These are phyloP conservation scores for Rhizophora mangle DNA, from an alignment of 345 rosid species.

Conservation along the genomic window DNA sequence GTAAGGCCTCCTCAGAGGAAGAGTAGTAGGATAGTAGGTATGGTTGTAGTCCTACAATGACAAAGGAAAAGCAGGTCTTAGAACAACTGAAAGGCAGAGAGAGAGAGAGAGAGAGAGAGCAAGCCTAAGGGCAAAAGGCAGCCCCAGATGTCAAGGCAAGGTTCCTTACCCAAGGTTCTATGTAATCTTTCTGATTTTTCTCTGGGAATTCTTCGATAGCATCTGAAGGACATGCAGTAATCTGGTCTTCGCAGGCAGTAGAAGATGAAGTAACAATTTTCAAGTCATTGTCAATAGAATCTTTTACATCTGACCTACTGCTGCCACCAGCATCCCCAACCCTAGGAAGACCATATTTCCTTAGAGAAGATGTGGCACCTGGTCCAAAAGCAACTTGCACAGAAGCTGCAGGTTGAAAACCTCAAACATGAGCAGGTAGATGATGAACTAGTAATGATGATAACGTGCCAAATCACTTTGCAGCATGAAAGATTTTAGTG, in stretches of 20 bases:
- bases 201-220: constrained; percentile 16
- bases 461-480: background rate
- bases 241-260: constrained; percentile 21
- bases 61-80: constrained; percentile 6
- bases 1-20: constrained; percentile 27
- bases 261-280: constrained; percentile 6
- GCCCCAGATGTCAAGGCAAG: background rate
- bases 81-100: background rate
- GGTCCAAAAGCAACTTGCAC: constrained; percentile 50
- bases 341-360: constrained; percentile 32
- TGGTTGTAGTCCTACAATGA: constrained; percentile 23
- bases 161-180: constrained; percentile 25
- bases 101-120: no score
- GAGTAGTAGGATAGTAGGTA: constrained; percentile 22
- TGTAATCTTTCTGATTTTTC: constrained; percentile 17
- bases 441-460: background rate
- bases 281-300: constrained; percentile 18
- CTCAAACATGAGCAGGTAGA: constrained; percentile 9
- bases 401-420: constrained; percentile 38
- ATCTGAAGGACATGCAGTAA: constrained; percentile 13
- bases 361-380: constrained; percentile 35
- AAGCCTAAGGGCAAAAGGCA: background rate
- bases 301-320: constrained; percentile 14
- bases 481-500: background rate
- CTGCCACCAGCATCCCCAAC: constrained; percentile 27